phyloP scores from a whole-genome alignment of 208 protist genomes.

The Cochliopodium minus region DNA sequence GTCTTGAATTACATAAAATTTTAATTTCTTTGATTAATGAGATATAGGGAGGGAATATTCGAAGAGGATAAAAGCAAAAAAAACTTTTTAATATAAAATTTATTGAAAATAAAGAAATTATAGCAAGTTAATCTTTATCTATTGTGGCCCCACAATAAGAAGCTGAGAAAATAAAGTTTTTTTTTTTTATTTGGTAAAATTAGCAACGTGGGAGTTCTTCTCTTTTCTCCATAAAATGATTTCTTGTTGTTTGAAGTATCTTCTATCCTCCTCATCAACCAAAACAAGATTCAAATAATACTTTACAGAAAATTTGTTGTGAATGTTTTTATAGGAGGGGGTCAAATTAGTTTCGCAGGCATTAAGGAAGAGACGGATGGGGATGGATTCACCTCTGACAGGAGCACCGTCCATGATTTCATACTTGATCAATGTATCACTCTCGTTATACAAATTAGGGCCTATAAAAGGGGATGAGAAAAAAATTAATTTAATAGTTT shows the following conservation, averaged over 20 bases:
- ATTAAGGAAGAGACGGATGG: slow-evolving; percentile 10
- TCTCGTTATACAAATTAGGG: background rate
- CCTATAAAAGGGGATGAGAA: background rate
- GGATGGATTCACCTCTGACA: slow-evolving; percentile 13
- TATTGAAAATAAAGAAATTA: too few relatives aligned
- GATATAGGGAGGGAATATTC: too few relatives aligned
- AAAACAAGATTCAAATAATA: slow-evolving; percentile 15
- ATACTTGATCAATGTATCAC: slow-evolving; percentile 12
- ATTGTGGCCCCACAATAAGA: too few relatives aligned
- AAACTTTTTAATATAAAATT: too few relatives aligned
- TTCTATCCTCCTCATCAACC: background rate
- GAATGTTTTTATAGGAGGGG: slow-evolving; percentile 4
- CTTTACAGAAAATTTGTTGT: slow-evolving; percentile 15
- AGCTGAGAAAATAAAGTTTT: too few relatives aligned
- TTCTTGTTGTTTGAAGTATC: slow-evolving; percentile 7
- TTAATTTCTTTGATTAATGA: too few relatives aligned
- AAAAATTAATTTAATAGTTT: too few relatives aligned
- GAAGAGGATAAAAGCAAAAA: too few relatives aligned
- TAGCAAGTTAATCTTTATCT: too few relatives aligned
- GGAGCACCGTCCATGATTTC: slow-evolving; percentile 22
- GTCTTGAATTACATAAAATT: too few relatives aligned
- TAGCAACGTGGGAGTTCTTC: too few relatives aligned
- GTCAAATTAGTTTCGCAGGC: slow-evolving; percentile 8
- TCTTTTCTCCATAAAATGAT: background rate
- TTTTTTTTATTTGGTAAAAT: too few relatives aligned